Percentiles rank a stretch among this genome's conserved stretches.
Conservation (phyloP, 768 basidiomycete genomes). For the Pholiota microspora region DNA sequence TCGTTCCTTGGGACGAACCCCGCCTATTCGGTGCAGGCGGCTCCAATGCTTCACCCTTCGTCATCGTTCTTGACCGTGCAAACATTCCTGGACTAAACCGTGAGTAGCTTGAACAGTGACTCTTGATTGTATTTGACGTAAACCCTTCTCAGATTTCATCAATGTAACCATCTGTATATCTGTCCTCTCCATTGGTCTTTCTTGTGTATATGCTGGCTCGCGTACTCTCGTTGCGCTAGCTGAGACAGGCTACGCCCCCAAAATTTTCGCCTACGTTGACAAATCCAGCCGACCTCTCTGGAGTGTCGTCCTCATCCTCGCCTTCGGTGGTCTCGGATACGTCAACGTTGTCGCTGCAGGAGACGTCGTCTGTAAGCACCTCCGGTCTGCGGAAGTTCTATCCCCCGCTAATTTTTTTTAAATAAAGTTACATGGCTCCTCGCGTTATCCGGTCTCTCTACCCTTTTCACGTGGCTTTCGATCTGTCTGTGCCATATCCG, state of each 20-base stretch:
- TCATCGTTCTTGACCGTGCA: conserved; percentile 40
- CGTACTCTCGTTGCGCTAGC: conserved; percentile 44
- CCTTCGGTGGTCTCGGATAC: conserved; percentile 39
- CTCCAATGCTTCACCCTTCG: conserved; percentile 44
- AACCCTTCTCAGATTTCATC: conserved; percentile 28
- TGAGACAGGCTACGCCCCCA: conserved; percentile 47
- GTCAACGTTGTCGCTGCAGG: conserved; percentile 36
- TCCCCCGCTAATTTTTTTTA: not conserved
- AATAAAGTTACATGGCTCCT: conserved; percentile 46
- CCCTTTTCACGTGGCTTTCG: conserved; percentile 43
- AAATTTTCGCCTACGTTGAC: conserved; percentile 41
- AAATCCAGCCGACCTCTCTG: conserved; percentile 46
- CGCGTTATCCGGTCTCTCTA: conserved; percentile 45
- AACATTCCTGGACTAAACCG: conserved; percentile 40
- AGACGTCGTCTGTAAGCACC: conserved; percentile 35
- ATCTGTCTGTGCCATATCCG: conserved; percentile 49
- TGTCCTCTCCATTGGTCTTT: conserved; percentile 44
- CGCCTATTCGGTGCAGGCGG: conserved; percentile 37
- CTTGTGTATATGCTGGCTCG: conserved; percentile 45
- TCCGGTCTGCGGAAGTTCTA: not conserved
- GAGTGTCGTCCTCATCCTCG: conserved; percentile 35
- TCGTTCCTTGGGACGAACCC: conserved; percentile 34
- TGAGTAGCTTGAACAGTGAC: conserved; percentile 17
- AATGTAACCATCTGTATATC: conserved; percentile 45
- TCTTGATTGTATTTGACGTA: not conserved